Evolutionary conservation across 2,329 filamentous ascomycete species (phyloP), one percentile per base, ranked within the genome.

Genomic region (Aspergillus sp.): DNA sequence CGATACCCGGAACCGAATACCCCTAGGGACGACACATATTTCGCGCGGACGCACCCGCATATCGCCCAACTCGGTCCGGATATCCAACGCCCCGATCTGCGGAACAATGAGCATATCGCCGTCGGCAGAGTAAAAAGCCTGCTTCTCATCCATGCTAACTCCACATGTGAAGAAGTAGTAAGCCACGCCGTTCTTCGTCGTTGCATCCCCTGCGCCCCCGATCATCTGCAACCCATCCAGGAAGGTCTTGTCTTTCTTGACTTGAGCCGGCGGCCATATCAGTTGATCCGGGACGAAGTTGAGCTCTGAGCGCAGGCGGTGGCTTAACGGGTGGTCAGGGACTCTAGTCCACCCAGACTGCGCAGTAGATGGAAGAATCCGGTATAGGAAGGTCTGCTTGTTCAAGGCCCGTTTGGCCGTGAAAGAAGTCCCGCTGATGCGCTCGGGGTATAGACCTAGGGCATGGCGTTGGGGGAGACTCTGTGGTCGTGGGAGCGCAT

Each of bases 151-250:
- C 52, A 55, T 55, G 44, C 44, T 43, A 12, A 49, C n/a, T 5
- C 52, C 52, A 35, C 52, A 55, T n/a, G 35, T 55, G 12, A 48
- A 55, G 14, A 55, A 46, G 23, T 55, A 55, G 31, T 55, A 55
- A 35, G 44, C 52, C 4, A 55, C 52, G 2, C 52, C 52, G 14
- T 55, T 55, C 44, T 55, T 55, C 6, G 23, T 21, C 7, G 52
- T 55, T 3, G 52, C 45, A 9, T 55, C 52, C 11, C 52, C 52
- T 2, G 52, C 52, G 4, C 52, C 52, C 27, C 52, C 52, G 9
- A 55, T 55, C 52, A 55, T 43, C 35, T 55, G 45, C 5, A 55
- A 37, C 21, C 52, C 52, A 43, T 43, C 33, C 19, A 55, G 31
- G 35, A 55, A 55, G 3, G 33, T 55, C 44, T 55, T 55, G 17